Percentiles rank a stretch among this genome's conserved stretches.
These are phyloP conservation scores for Apiospora sp. DNA, from an alignment of 2,329 filamentous ascomycete genomes.

Conservation along the genomic window DNA sequence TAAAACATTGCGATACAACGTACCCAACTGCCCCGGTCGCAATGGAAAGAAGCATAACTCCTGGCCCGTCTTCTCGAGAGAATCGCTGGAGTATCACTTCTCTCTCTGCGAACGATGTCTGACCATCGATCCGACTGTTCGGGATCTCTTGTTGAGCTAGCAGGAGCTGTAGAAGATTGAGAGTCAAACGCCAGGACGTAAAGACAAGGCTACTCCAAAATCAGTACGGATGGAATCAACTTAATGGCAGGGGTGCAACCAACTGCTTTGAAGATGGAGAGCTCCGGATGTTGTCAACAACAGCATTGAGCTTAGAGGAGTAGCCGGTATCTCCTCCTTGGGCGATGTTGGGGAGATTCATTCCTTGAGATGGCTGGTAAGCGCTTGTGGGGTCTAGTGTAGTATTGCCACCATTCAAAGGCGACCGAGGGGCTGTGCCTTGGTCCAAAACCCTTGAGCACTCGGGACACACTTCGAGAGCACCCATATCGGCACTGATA, in stretches of 20 bases:
- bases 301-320: constrained; percentile 12
- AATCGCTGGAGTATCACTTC: not conserved
- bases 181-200: constrained; percentile 25
- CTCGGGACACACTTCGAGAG: constrained; percentile 23
- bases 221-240: not conserved
- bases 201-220: constrained; percentile 19
- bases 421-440: not conserved
- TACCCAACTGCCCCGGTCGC: constrained; percentile 27
- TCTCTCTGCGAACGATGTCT: not conserved
- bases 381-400: not conserved
- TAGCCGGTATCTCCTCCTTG: not conserved
- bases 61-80: not conserved
- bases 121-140: constrained; percentile 3
- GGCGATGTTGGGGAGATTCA: too few species aligned
- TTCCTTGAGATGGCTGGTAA: too few species aligned
- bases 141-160: not conserved
- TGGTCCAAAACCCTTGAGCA: constrained; percentile 15
- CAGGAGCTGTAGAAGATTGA: constrained; percentile 2
- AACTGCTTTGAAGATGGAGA: not conserved
- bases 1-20: not conserved
- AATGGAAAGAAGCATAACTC: constrained; percentile 21
- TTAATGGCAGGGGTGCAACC: too few species aligned
- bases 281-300: not conserved
- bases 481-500: not conserved
- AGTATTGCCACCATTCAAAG: too few species aligned